Base-by-base conservation (phyloP, 306 rosid genomes). In the Gynostemma pentaphyllum region DNA sequence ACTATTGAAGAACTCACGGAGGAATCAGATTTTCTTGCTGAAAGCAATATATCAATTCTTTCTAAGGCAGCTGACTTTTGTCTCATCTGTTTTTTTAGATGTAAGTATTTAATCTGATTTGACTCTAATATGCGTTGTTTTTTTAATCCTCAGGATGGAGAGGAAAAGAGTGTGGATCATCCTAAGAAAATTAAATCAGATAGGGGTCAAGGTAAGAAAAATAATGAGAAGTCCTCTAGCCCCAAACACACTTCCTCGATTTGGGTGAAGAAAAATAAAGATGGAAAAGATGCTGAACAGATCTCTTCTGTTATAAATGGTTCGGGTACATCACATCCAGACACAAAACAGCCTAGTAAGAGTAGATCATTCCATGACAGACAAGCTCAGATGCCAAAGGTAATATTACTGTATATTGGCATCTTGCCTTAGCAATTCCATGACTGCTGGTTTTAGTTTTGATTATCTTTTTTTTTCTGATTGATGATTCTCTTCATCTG, bases 231-330 rank as follows among this genome's bases (percentile, higher is more conserved):
- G 71, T 16, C 78, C 22, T 64, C 74, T 26, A 69, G 75, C 68
- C 64, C 76, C 13, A 80, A 64, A 76, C 75, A 36, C 26, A 50
- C 55, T 79, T 68, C 73, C 53, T 73, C 78, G 57, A 68, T 73
- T 68, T 64, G 15, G 34, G 65, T 54, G 11, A 83, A 69, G 73
- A 83, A 72, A 77, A 70, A 46, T 79, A 83, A 78, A 75, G 90
- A 81, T 59, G 90, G 83, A 77, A 81, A 84, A 63, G 81, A 59
- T 71, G 82, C 62, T 27, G 75, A 74, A 62, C 78, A 66, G 44
- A 42, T 68, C 69, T 53, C 94, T 71, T n/a, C 81, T 72, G 78
- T 71, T 70, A 61, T 88, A 19, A 94, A 86, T 78, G 95, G 91
- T 72, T 75, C 79, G 19, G 72, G 55, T 44, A 66, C 68, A 68